These are phyloP conservation scores for Leptosphaerulina australis DNA, from an alignment of 2,329 filamentous ascomycete genomes.

Conservation along the genomic window DNA sequence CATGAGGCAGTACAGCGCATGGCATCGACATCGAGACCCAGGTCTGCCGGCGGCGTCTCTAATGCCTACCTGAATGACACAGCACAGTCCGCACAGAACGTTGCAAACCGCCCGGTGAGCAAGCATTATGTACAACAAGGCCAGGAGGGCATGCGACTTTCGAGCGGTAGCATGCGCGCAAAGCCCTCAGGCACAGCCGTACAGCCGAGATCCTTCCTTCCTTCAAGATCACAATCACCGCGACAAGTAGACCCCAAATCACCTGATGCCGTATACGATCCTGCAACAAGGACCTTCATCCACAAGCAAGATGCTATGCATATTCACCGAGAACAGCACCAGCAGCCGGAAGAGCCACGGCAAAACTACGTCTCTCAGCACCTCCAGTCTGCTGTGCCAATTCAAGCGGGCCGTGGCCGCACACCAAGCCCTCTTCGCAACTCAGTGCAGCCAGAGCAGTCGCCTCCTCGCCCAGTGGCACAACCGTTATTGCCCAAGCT, in stretches of 20 bases:
- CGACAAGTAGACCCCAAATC: constrained; percentile 46
- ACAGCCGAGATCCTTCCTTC: constrained; percentile 26
- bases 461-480: constrained; percentile 18
- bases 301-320: constrained; percentile 47
- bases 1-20: constrained; percentile 39
- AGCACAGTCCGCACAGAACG: constrained; percentile 45
- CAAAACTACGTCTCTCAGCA: constrained; percentile 33
- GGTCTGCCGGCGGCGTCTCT: constrained; percentile 33
- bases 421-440: constrained; percentile 30
- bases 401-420: constrained; percentile 16
- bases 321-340: constrained; percentile 38
- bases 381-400: constrained; percentile 20
- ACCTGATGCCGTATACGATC: constrained; percentile 45
- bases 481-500: constrained; percentile 14
- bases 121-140: constrained; percentile 46
- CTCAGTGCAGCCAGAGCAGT: constrained; percentile 19
- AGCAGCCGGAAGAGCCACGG: constrained; percentile 31
- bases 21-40: constrained; percentile 33
- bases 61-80: constrained; percentile 29
- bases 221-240: constrained; percentile 21
- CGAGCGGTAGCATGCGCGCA: constrained; percentile 59
- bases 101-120: constrained; percentile 50
- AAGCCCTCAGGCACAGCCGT: constrained; percentile 58
- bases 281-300: constrained; percentile 46
- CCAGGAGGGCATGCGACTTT: constrained; percentile 50